Evolutionary conservation across 208 protist species (phyloP), one percentile per base, ranked within the genome.

Genomic region (Giardia duodenalis): DNA sequence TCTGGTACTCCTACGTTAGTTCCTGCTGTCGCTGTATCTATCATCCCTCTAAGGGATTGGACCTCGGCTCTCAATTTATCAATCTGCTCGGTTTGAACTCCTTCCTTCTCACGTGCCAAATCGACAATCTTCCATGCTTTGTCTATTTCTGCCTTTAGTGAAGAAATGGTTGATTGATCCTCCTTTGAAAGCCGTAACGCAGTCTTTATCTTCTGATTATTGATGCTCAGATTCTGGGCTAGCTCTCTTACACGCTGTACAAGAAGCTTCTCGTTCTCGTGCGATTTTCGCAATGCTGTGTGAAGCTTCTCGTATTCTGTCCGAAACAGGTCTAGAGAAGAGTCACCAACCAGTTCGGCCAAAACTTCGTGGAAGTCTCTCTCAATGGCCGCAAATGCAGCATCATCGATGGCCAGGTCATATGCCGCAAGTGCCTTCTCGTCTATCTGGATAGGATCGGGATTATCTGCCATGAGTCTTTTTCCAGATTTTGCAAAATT

Each of bases 261-360:
- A 47, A 99, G 94, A 39, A 97, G 94, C 95, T 98, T 98, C 94
- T 99, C 98, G 86, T 96, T 97, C 87, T 98, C 97, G 93, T 98
- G 97, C 47, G 97, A 98, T 93, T 98, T 98, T 57, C 97, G 95
- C 1, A 95, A 67, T 0, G 98, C 96, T 1, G 97, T 95, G 92
- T 99, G 97, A 1, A 99, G 94, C 93, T 98, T 98, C 67, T 99
- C 97, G 93, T 99, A 99, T 94, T 99, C 98, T 45, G 95, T 93
- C 4, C 96, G 94, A 93, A 99, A 98, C 3, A 95, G 94, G 93
- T 98, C 97, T 1, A 99, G 95, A 3, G 92, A 92, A 0, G 67
- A 91, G 87, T 94, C 93, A 48, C 57, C 67, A 1, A 93, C 89
- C 39, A 94, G 4, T 67, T 93, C 67, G 42, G 88, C 10, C 0